These are phyloP conservation scores for Colletotrichum sp. DNA, from an alignment of 2,329 filamentous ascomycete species.

Conservation along the genomic window DNA sequence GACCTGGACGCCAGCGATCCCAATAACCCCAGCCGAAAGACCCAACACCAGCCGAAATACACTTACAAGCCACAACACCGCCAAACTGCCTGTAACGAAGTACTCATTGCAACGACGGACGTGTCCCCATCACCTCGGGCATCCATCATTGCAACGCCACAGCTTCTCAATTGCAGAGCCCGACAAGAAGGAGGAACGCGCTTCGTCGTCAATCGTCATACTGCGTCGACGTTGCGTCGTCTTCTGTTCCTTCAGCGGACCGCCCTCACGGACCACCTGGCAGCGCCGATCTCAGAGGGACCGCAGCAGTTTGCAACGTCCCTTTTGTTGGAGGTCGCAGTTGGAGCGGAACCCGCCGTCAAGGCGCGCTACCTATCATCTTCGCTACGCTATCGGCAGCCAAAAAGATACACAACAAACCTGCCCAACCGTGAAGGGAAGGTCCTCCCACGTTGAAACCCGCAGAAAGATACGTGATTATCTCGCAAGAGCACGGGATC, in stretches of 20 bases:
- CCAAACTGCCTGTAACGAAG: neutral
- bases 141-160: neutral
- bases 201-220: neutral
- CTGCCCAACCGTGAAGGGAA: neutral
- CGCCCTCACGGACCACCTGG: neutral
- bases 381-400: neutral
- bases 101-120: neutral
- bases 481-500: neutral
- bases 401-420: neutral
- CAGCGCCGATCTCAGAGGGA: neutral
- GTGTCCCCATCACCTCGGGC: neutral
- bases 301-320: neutral
- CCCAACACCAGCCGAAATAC: neutral
- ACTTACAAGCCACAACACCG: neutral
- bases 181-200: neutral
- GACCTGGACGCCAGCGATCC: slow-evolving; percentile 7
- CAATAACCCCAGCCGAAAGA: neutral
- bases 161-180: neutral
- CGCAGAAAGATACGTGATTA: neutral
- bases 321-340: neutral
- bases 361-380: neutral
- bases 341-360: slow-evolving; percentile 3
- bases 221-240: neutral
- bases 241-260: neutral
- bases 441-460: neutral